A percentile compares a stretch with the other conserved stretches of the same genome.
phyloP scores from a whole-genome alignment of 495 filamentous ascomycete species.

The Penicillium verhagenii region DNA sequence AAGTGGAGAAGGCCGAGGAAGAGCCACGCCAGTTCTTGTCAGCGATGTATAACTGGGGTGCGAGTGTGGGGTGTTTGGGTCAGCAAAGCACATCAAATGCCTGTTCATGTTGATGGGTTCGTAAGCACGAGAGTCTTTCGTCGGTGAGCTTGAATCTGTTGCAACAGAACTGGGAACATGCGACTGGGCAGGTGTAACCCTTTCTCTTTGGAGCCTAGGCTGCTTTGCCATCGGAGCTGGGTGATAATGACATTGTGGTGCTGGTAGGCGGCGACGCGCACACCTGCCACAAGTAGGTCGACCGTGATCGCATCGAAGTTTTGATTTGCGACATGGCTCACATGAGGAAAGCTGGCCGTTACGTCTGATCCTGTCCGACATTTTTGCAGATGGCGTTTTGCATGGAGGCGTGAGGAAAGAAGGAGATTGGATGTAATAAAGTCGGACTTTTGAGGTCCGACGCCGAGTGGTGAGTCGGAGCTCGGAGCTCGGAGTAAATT shows the following conservation, averaged over 20 bases:
- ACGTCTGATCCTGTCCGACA: conserved; percentile 19
- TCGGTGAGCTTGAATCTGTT: not conserved
- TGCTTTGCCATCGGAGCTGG: conserved; percentile 30
- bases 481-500: too few relatives aligned
- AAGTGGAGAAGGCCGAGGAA: not conserved
- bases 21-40: not conserved
- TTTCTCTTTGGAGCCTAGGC: too few relatives aligned
- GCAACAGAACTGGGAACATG: not conserved
- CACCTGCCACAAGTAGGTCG: conserved; percentile 28
- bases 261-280: conserved; percentile 17
- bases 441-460: too few relatives aligned
- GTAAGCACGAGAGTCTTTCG: not conserved
- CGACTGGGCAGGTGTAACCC: too few relatives aligned
- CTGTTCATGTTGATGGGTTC: conserved; percentile 4
- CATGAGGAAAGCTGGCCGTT: conserved; percentile 44
- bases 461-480: too few relatives aligned
- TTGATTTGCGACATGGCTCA: conserved; percentile 44
- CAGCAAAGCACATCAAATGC: conserved; percentile 3
- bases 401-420: too few relatives aligned
- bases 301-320: conserved; percentile 42
- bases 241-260: conserved; percentile 28
- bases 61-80: not conserved
- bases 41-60: not conserved
- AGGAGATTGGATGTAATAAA: too few relatives aligned
- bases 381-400: too few relatives aligned